A percentile compares a stretch with the other conserved stretches of the same genome.
Conservation (phyloP, 106 monocot genomes). For the Platanthera guangdongensis region DNA sequence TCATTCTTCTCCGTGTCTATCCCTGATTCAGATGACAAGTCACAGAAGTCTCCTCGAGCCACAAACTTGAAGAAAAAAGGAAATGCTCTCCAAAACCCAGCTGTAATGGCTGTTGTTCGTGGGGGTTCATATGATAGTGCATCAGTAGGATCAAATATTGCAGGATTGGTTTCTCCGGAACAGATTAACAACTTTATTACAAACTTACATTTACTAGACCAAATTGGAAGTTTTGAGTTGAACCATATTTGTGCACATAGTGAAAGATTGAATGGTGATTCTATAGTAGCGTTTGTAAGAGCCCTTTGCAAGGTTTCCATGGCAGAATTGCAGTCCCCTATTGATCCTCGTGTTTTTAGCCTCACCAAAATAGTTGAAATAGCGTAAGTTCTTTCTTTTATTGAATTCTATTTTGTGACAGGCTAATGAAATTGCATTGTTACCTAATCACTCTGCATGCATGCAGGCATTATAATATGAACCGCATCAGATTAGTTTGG, state of each 20-base stretch:
- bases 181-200: slow-evolving; percentile 94
- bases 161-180: slow-evolving; percentile 69
- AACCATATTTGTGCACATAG: slow-evolving; percentile 96
- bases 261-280: slow-evolving; percentile 92
- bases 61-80: slow-evolving; percentile 55
- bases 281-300: slow-evolving; percentile 95
- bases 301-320: slow-evolving; percentile 97
- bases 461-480: slow-evolving; percentile 97
- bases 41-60: slow-evolving; percentile 36
- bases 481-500: slow-evolving; percentile 92
- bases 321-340: slow-evolving; percentile 82
- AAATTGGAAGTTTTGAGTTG: slow-evolving; percentile 88
- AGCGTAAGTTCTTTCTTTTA: slow-evolving; percentile 46
- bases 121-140: slow-evolving; percentile 96
- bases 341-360: slow-evolving; percentile 93
- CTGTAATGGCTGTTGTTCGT: slow-evolving; percentile 82
- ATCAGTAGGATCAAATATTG: slow-evolving; percentile 37
- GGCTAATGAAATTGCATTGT: background rate
- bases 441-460: slow-evolving; percentile 11
- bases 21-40: slow-evolving; percentile 55
- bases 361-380: slow-evolving; percentile 98
- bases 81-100: slow-evolving; percentile 90
- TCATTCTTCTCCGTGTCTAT: slow-evolving; percentile 56
- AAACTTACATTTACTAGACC: slow-evolving; percentile 83
- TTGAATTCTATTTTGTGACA: background rate